Conservation (phyloP, 805 yeast genomes). For the Ogataea thermomethanolica region DNA sequence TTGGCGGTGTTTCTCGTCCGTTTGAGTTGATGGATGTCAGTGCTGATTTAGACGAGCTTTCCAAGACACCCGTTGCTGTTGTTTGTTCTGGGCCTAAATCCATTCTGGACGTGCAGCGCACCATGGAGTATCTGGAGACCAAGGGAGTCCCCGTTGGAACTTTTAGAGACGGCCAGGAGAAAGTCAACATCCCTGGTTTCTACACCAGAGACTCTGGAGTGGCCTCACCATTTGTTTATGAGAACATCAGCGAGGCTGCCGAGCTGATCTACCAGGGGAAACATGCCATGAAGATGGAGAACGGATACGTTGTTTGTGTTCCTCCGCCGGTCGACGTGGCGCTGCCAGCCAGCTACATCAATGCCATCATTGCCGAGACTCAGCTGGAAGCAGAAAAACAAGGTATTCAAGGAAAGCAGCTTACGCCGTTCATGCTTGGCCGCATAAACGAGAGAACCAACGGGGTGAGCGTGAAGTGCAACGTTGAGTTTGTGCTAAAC, state of each 20-base stretch:
- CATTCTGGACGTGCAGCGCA: conserved; percentile 72
- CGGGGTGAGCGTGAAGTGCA: conserved; percentile 68
- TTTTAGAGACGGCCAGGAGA: conserved; percentile 32
- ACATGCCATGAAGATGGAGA: conserved; percentile 44
- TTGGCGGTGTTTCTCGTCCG: conserved; percentile 87
- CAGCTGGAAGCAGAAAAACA: conserved; percentile 47
- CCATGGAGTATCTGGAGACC: conserved; percentile 84
- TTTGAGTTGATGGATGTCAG: conserved; percentile 76
- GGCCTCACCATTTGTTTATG: conserved; percentile 62
- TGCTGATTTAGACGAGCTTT: conserved; percentile 83
- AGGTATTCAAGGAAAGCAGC: conserved; percentile 64
- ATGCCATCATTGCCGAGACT: conserved; percentile 55
- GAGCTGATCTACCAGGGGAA: conserved; percentile 47
- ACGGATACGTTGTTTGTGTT: conserved; percentile 77
- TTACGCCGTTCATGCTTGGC: conserved; percentile 73
- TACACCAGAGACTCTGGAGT: conserved; percentile 75
- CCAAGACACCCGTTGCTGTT: conserved; percentile 81
- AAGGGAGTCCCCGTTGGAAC: conserved; percentile 88
- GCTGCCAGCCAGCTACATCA: conserved; percentile 49
- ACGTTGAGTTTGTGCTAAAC: conserved; percentile 71
- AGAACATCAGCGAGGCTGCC: conserved; percentile 58
- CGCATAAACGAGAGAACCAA: conserved; percentile 63
- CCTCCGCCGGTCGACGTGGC: conserved; percentile 75
- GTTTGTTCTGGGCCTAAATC: conserved; percentile 92
- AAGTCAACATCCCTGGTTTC: conserved; percentile 70